Evolutionary conservation across 768 basidiomycete species (phyloP), one percentile per base, ranked within the genome.

Genomic region (Exsudoporus frostii): DNA sequence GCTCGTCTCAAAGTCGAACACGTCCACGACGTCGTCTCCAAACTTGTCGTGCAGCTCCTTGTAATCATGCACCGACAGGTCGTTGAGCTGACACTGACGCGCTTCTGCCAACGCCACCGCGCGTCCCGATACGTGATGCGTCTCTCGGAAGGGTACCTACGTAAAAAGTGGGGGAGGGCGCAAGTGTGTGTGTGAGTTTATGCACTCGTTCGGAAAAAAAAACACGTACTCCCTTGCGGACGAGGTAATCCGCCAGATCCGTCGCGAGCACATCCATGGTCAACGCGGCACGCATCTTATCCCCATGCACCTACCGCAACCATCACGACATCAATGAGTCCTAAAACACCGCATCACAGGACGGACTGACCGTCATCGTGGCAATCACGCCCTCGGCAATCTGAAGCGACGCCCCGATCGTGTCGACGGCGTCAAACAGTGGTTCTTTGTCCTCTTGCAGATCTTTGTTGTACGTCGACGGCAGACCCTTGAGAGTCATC

Each of bases 391-490:
- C 97, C 69, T 97, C 92, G 2, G 94, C 85, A 60, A 99, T 98
- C 66, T 87, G 83, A 62, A 98, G 78, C 29, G 86, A 95, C 19
- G 92, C 91, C 15, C 86, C 84, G 38, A 97, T 70, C 36, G 90
- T 98, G 65, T 95, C 92, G 14, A 96, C 89, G 10, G 88, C 76
- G 65, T 99, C 97, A 59, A 98, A 98, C 50, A 99, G 73, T 2
- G 97, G 95, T 65, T 99, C 97, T 71, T 99, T 98, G 71, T 96
- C 93, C 71, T 99, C 97, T 71, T 98, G 97, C 41, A 99, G 76
- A 73, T 99, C 97, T 71, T 99, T 99, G 79, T 99, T 98, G 75
- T 99, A 99, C 9, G 97, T 99, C 19, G 96, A 97, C 14, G 97
- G 97, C 41, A 98, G 75, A 29, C 97, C 97, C 67, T 99, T 99